Evolutionary conservation across 768 basidiomycete genomes (phyloP).

Genomic region (Termitomyces sp.): DNA sequence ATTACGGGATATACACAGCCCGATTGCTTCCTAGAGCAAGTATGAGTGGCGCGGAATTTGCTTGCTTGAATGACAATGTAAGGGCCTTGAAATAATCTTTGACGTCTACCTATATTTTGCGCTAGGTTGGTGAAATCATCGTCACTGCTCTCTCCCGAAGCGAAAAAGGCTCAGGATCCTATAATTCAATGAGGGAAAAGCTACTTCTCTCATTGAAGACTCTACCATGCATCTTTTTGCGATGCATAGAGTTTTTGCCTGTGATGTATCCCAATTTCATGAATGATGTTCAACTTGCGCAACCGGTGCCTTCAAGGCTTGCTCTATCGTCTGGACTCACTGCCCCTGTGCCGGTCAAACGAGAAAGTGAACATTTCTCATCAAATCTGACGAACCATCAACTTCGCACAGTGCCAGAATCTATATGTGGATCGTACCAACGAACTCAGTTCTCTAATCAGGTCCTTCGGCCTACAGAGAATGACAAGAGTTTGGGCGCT

Average conservation of each 20-base stretch:
- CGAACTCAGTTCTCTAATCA: not conserved
- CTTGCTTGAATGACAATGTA: not conserved
- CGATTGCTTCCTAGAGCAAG: slow-evolving; percentile 1
- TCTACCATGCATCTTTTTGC: slow-evolving; percentile 6
- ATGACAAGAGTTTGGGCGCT: no score
- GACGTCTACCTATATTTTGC: not conserved
- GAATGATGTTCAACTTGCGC: not conserved
- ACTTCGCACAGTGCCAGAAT: not conserved
- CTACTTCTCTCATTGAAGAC: slow-evolving; percentile 4
- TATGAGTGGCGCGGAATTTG: slow-evolving; percentile 14
- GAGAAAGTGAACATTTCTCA: not conserved
- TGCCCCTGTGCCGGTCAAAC: not conserved
- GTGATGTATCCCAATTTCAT: not conserved
- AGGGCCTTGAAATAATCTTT: not conserved
- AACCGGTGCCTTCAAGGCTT: not conserved
- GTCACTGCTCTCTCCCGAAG: slow-evolving; percentile 7
- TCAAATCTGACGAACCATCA: not conserved
- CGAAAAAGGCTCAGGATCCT: slow-evolving; percentile 1
- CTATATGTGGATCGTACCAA: not conserved
- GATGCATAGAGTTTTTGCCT: slow-evolving; percentile 6
- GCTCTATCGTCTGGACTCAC: not conserved
- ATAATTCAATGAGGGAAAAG: not conserved
- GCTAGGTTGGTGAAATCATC: slow-evolving; percentile 7
- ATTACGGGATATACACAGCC: slow-evolving; percentile 9
- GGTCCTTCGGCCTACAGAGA: no score